Base-by-base conservation (phyloP, 495 filamentous ascomycete genomes). In the Diplogelasinospora grovesii region DNA sequence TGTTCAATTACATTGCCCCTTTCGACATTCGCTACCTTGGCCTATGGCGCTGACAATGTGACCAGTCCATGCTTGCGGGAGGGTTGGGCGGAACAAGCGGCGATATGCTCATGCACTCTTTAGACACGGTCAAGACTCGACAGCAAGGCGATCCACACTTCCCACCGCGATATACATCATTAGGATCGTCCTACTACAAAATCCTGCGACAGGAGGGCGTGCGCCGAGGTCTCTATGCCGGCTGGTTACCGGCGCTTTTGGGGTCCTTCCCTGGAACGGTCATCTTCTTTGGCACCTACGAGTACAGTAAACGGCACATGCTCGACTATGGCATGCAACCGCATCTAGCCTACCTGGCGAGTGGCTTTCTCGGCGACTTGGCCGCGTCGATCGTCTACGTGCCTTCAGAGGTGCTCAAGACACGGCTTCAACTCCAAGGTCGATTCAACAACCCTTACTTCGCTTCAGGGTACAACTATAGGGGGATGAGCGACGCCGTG, bases 91-190 rank as follows among this genome's bases (percentile, higher is more conserved):
- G 92, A 19, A 87, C 83, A 21, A 89, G 83, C 32, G 92, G 92
- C 36, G 92, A 98, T 63, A 86, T 98, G 77, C 69, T 98, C 44
- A 97, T 98, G 93, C 92, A 98, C 63, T 96, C 90, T 31, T 75
- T 98, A 60, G 92, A 98, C 66, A 98, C 92, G 6, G 92, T 98
- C 39, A 98, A 98, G 65, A 98, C 92, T n/a, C 77, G 92, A 37
- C 92, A 97, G 63, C 92, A 98, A 67, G 92, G 92, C 52, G 93
- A 96, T 54, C 88, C 89, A 22, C 80, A 86, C 51, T 74, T 92
- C 34, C 92, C 90, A 13, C 84, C 90, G 1, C 90, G 85, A 63
- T 97, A 97, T 63, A 80, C 85, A 1, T 88, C 87, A 15, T 81
- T 95, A 64, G 81, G 83, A 16, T 80, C 82, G 16, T 89, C 90